Conservation (phyloP, 2,329 filamentous ascomycete genomes). For the Rhinocladiella similis region DNA sequence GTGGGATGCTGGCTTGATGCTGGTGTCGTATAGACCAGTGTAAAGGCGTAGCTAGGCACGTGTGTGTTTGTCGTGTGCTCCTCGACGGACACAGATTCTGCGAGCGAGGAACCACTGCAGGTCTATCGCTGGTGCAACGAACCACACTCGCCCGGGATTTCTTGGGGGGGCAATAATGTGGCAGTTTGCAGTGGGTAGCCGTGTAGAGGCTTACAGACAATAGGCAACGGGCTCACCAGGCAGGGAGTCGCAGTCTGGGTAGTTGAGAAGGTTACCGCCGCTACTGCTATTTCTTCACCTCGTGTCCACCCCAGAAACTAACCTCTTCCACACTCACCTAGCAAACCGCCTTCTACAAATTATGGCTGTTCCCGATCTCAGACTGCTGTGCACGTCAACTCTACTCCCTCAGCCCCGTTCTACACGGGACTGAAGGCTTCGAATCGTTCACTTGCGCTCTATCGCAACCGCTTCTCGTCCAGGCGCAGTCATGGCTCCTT, state of each 20-base stretch:
- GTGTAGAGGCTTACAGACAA: neutral
- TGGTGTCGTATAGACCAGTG: slow-evolving; percentile 23
- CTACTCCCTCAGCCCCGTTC: slow-evolving; percentile 40
- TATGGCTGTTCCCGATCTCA: slow-evolving; percentile 23
- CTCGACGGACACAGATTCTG: neutral
- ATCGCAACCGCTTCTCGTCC: slow-evolving; percentile 10
- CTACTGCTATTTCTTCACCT: slow-evolving; percentile 10
- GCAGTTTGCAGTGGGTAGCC: neutral
- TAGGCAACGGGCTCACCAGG: no score
- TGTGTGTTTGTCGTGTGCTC: slow-evolving; percentile 22
- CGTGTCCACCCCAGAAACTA: slow-evolving; percentile 17
- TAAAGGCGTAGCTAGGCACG: slow-evolving; percentile 25
- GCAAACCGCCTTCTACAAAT: slow-evolving; percentile 19
- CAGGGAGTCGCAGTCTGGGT: neutral
- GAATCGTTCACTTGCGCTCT: slow-evolving; percentile 12
- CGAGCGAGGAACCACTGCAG: slow-evolving; percentile 16
- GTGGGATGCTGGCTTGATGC: neutral
- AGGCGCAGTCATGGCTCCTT: slow-evolving; percentile 33
- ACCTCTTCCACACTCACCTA: slow-evolving; percentile 11
- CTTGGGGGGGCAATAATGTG: neutral
- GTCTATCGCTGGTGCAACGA: slow-evolving; percentile 4
- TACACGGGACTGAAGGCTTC: slow-evolving; percentile 46
- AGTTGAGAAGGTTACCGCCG: slow-evolving; percentile 7
- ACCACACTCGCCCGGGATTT: slow-evolving; percentile 12
- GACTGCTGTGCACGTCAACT: slow-evolving; percentile 24